Conservation (phyloP, 164 flowering plant species). For the Pachysandra terminalis region DNA sequence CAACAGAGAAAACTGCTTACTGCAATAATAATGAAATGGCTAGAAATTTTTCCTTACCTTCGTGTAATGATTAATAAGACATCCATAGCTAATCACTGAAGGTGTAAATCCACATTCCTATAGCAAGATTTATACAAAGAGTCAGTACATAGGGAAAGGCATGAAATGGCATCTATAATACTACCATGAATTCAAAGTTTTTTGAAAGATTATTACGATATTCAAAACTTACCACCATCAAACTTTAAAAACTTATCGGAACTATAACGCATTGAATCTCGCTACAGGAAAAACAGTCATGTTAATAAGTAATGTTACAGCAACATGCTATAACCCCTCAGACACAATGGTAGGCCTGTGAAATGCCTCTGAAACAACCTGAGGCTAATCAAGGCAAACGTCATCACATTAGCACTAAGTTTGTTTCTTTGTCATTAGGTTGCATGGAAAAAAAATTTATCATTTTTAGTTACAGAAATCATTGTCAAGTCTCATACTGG, state of each 20-base stretch:
- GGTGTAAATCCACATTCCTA: slow-evolving; percentile 96
- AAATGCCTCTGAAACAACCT: too few relatives aligned
- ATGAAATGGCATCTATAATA: slow-evolving; percentile 1
- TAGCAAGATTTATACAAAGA: slow-evolving; percentile 6
- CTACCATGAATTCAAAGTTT: background rate
- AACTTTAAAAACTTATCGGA: background rate
- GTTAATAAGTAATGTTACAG: background rate
- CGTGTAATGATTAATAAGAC: slow-evolving; percentile 79
- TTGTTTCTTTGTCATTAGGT: too few relatives aligned
- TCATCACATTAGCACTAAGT: too few relatives aligned
- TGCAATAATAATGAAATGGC: background rate
- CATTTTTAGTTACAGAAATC: too few relatives aligned
- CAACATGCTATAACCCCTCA: background rate
- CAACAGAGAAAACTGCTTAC: background rate
- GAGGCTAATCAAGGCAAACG: too few relatives aligned
- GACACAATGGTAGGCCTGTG: too few relatives aligned
- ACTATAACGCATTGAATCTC: background rate
- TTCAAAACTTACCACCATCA: background rate
- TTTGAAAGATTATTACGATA: background rate
- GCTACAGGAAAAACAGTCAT: background rate
- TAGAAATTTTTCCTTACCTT: slow-evolving; percentile 45
- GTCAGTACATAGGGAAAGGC: background rate
- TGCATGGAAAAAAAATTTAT: too few relatives aligned
- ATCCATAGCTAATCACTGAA: slow-evolving; percentile 84
- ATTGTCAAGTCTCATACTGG: too few relatives aligned